Evolutionary conservation across 352 stramenopile genomes (phyloP).

Genomic region (Peronospora tabacina): DNA sequence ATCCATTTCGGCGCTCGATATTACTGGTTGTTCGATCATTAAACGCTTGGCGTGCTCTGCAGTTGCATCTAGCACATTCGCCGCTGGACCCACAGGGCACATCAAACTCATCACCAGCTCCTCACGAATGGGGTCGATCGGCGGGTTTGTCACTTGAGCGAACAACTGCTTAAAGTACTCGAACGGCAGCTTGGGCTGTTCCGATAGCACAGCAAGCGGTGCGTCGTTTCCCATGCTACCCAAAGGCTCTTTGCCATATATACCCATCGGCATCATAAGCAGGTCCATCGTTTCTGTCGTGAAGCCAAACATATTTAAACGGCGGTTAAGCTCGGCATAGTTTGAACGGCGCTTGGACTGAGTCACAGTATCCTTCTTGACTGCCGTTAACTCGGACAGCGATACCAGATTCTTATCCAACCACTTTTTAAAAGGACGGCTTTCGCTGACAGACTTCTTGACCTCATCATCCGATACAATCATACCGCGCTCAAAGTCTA

Average conservation of each 20-base stretch:
- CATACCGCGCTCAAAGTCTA: constrained; percentile 91
- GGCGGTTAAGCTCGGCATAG: constrained; percentile 72
- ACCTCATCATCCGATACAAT: constrained; percentile 95
- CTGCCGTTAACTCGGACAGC: constrained; percentile 60
- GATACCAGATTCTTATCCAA: constrained; percentile 87
- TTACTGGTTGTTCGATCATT: constrained; percentile 92
- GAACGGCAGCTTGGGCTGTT: constrained; percentile 90
- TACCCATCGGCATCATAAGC: constrained; percentile 92
- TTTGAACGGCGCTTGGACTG: constrained; percentile 32
- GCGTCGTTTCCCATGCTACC: constrained; percentile 95
- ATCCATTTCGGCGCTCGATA: constrained; percentile 90
- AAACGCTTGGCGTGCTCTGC: constrained; percentile 68
- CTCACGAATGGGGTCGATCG: constrained; percentile 96
- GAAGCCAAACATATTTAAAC: constrained; percentile 94
- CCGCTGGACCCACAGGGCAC: constrained; percentile 92
- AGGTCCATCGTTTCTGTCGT: constrained; percentile 93
- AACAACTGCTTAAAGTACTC: constrained; percentile 98
- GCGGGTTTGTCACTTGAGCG: constrained; percentile 94
- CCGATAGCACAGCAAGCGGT: constrained; percentile 89
- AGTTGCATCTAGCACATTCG: constrained; percentile 87
- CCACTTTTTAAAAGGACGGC: constrained; percentile 89
- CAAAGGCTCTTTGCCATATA: constrained; percentile 90
- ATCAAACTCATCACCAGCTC: constrained; percentile 96
- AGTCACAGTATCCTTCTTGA: constrained; percentile 16
- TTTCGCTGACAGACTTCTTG: constrained; percentile 87